Conservation (phyloP, 176 grass and related monocot genomes). For the Oryza punctata region DNA sequence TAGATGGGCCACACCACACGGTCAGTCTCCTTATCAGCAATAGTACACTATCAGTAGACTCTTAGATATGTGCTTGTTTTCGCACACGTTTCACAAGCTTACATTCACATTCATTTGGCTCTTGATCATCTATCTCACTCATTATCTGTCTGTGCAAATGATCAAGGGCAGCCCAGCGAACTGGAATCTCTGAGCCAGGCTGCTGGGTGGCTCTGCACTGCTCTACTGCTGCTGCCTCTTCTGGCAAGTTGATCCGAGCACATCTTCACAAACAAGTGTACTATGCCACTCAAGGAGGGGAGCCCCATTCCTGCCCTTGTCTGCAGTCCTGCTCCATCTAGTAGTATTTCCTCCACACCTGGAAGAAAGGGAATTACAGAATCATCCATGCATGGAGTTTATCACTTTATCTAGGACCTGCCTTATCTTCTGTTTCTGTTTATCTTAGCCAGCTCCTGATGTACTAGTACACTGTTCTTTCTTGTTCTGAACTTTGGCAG, state of each 20-base stretch:
- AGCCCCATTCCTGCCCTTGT: conserved; percentile 2
- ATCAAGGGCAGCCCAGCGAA: conserved; percentile 59
- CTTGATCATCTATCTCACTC: too few relatives aligned
- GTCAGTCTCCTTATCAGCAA: too few relatives aligned
- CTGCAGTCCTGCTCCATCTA: neutral
- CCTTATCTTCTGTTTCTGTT: neutral
- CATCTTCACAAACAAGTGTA: conserved; percentile 27
- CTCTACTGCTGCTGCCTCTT: neutral
- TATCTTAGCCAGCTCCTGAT: neutral
- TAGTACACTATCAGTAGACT: too few relatives aligned
- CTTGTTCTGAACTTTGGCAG: neutral
- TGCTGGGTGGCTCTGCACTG: neutral
- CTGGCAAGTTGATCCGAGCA: conserved; percentile 16
- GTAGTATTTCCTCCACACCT: conserved; percentile 9
- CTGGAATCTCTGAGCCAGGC: conserved; percentile 56
- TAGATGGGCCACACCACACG: too few relatives aligned
- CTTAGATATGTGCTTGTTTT: too few relatives aligned
- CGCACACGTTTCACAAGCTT: neutral
- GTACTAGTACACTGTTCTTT: neutral
- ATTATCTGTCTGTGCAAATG: conserved; percentile 33
- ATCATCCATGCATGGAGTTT: neutral
- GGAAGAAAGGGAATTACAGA: neutral
- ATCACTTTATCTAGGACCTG: neutral
- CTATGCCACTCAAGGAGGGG: neutral
- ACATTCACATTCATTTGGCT: conserved; percentile 19